Conservation (phyloP, 345 rosid species). For the Linum trigynum region DNA sequence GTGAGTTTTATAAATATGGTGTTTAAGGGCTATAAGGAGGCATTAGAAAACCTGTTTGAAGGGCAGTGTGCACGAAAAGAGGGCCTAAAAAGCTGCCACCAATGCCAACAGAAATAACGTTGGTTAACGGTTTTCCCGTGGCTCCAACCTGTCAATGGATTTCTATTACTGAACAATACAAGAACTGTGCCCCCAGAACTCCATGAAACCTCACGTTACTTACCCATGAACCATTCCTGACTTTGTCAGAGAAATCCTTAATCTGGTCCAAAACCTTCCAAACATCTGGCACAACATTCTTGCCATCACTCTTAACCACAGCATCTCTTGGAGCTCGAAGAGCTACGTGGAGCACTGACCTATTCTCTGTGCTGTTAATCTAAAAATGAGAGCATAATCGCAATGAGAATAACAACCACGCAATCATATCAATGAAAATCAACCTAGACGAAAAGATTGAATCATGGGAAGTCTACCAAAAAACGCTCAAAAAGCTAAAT, state of each 20-base stretch:
- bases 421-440: neutral
- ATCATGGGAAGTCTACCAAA: no score
- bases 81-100: conserved; percentile 99
- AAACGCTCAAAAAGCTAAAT: no score
- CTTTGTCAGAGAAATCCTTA: conserved; percentile 69
- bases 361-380: conserved; percentile 90
- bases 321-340: conserved; percentile 86
- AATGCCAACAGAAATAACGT: conserved; percentile 84
- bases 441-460: no score
- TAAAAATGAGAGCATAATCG: conserved; percentile 21
- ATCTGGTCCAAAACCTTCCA: conserved; percentile 91
- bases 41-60: conserved; percentile 63
- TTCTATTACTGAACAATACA: conserved; percentile 15
- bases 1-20: neutral
- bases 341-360: conserved; percentile 93
- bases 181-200: conserved; percentile 7
- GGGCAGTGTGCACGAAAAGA: conserved; percentile 87
- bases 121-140: conserved; percentile 74
- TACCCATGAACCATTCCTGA: conserved; percentile 95
- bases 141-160: conserved; percentile 68
- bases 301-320: conserved; percentile 63
- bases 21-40: neutral
- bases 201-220: conserved; percentile 9
- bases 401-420: conserved; percentile 6
- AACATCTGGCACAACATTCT: conserved; percentile 81